phyloP scores from a whole-genome alignment of 352 stramenopile species.

The Phytophthora idaei region DNA sequence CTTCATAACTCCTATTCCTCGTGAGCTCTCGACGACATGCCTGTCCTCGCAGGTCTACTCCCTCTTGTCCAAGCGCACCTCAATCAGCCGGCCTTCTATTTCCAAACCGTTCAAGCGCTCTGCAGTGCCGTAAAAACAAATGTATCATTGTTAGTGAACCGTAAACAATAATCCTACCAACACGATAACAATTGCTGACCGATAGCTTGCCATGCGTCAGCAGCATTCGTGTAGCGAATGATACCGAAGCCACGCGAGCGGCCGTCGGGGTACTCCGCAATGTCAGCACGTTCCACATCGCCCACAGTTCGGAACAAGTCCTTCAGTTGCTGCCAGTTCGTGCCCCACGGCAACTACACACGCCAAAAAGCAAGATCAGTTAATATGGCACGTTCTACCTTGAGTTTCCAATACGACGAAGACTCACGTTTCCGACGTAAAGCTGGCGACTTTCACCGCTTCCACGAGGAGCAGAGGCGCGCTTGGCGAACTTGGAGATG shows the following conservation, averaged over 20 bases:
- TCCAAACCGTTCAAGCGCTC: slow-evolving; percentile 69
- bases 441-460: slow-evolving; percentile 50
- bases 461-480: slow-evolving; percentile 23
- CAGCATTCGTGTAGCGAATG: slow-evolving; percentile 61
- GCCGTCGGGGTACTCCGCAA: slow-evolving; percentile 61
- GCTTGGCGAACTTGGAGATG: slow-evolving; percentile 73
- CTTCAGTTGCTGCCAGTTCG: slow-evolving; percentile 73
- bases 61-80: slow-evolving; percentile 71
- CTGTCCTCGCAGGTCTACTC: slow-evolving; percentile 31
- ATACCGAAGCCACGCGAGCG: slow-evolving; percentile 74
- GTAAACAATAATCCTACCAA: neutral
- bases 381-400: neutral
- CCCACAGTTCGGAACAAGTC: slow-evolving; percentile 68
- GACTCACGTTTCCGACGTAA: slow-evolving; percentile 79
- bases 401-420: neutral
- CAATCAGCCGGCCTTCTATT: slow-evolving; percentile 67
- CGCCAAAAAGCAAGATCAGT: slow-evolving; percentile 5
- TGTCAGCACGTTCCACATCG: slow-evolving; percentile 72
- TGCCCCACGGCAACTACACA: slow-evolving; percentile 67
- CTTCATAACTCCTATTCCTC: slow-evolving; percentile 26
- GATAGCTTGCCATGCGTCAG: slow-evolving; percentile 64
- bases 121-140: slow-evolving; percentile 21
- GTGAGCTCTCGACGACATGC: slow-evolving; percentile 5
- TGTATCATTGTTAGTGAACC: slow-evolving; percentile 6
- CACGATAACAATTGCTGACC: slow-evolving; percentile 42